Percentiles rank a stretch among this genome's conserved stretches.
Conservation (phyloP, 1,284 basidiomycete genomes). For the Cystobasidium slooffiae region DNA sequence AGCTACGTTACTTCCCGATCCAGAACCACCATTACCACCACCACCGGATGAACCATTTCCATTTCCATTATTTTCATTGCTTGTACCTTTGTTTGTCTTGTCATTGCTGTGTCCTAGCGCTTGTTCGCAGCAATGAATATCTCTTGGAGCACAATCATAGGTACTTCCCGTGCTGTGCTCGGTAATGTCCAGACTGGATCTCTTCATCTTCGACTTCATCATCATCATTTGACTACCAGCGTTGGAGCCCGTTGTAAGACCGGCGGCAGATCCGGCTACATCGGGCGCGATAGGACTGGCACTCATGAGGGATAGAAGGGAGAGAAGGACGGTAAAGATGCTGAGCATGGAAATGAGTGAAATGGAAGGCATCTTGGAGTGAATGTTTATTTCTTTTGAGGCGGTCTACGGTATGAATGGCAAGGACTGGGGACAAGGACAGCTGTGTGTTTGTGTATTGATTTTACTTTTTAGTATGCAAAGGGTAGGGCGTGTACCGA, state of each 20-base stretch:
- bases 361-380: neutral
- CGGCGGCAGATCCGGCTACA: conserved; percentile 8
- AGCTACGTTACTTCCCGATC: conserved; percentile 1
- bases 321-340: neutral
- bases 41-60: neutral
- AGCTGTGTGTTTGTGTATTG: no score
- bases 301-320: neutral
- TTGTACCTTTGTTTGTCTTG: neutral
- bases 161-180: neutral
- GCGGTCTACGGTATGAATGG: neutral
- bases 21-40: neutral
- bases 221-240: neutral
- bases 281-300: conserved; percentile 4
- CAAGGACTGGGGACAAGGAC: no score
- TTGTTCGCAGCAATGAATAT: conserved; percentile 4
- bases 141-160: conserved; percentile 1
- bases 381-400: neutral
- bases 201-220: neutral
- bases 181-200: conserved; percentile 1
- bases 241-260: neutral
- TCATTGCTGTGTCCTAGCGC: neutral
- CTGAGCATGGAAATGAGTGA: conserved; percentile 12
- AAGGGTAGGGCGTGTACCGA: no score
- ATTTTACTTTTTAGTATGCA: no score
- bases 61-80: neutral